phyloP scores from a whole-genome alignment of 2,329 filamentous ascomycete species.

The Didymella keratinophila region DNA sequence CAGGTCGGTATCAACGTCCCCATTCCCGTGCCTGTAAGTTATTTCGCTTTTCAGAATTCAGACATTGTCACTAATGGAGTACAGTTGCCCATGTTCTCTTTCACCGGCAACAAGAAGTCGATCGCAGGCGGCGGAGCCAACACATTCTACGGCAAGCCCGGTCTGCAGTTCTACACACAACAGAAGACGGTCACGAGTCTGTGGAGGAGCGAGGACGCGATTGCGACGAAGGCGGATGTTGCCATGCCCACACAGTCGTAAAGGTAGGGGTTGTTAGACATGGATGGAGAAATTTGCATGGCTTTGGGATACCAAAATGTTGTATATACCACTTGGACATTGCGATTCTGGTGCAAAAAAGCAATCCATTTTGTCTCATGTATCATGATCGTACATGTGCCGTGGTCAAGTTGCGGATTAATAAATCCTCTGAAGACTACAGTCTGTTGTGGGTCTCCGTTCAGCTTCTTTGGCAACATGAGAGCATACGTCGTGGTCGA shows the following conservation, averaged over 20 bases:
- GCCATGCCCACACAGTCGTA: constrained; percentile 79
- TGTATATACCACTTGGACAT: neutral
- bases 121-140: constrained; percentile 90
- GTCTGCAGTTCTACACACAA: constrained; percentile 95
- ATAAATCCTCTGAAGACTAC: no score
- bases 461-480: no score
- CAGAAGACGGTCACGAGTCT: constrained; percentile 95
- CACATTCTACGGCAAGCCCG: constrained; percentile 94
- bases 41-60: neutral
- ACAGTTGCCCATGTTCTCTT: constrained; percentile 67
- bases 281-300: neutral
- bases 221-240: constrained; percentile 83
- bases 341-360: neutral
- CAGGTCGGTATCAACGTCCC: constrained; percentile 88
- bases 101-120: constrained; percentile 80
- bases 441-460: no score
- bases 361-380: neutral
- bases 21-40: constrained; percentile 66
- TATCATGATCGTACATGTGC: neutral
- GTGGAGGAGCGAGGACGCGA: constrained; percentile 86
- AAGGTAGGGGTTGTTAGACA: neutral
- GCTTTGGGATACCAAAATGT: neutral
- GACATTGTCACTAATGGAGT: constrained; percentile 16
- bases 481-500: no score
- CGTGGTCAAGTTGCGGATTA: no score